Evolutionary conservation across 371 early-diverging fungal genomes (phyloP), one percentile per base, ranked within the genome.

Genomic region (Blakeslea trispora): DNA sequence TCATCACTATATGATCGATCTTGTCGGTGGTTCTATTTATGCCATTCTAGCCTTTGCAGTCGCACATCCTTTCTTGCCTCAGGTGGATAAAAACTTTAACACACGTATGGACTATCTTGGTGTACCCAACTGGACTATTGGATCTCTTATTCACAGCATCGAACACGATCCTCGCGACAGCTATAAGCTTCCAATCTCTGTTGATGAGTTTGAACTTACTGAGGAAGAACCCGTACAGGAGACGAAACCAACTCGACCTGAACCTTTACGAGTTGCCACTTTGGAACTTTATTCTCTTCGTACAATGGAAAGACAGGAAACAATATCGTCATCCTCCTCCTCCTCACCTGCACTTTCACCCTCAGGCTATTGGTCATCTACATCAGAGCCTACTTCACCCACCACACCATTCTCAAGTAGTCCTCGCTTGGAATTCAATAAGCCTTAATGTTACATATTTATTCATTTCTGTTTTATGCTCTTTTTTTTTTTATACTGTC

Each of bases 1-100:
- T 7, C 90, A 90, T 49, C 89, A 90, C 55, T 90, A 87, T 53
- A 74, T 89, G 64, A 81, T 86, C 51, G 90, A 90, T 70, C 69
- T 90, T 44, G 78, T 88, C 13, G 87, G 83, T 34, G 90, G 90
- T 5, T 79, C 80, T n/a, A 71, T 83, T n/a, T 87, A 84, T 63
- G 84, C 90, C 0, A 63, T 84, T 11, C 71, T 79, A 9, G 70
- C 82, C 4, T 86, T 80, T 48, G 77, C 70, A 54, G 63, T 77
- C 22, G 74, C 73, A 44, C 66, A 66, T 19, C 53, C 42, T 23
- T 72, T 57, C 31, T 49, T 79, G 34, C 77, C 77, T 9, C 41
- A 53, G 15, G 40, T 66, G 1, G 50, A 66, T 35, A 31, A 46
- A 8, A 53, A 66, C 6, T 45, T 35, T 28, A 53, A 50, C 17